Evolutionary conservation across 768 basidiomycete genomes (phyloP), one percentile per base, ranked within the genome.

Genomic region (Strobilomyces confusus): DNA sequence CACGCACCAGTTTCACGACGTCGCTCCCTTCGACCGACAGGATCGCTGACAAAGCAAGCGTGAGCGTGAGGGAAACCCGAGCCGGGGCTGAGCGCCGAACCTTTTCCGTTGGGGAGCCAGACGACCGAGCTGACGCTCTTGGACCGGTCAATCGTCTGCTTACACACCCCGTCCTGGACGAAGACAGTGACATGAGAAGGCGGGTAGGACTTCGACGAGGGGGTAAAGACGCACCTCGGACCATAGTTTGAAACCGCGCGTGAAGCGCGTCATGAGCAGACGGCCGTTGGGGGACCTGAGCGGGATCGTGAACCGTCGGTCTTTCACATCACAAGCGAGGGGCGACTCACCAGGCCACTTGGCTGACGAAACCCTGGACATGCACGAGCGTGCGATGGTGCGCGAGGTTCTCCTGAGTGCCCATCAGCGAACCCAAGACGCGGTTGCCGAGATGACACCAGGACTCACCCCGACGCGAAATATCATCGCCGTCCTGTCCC

Each of bases 181-280:
- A 36, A 44, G 44, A 33, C 25, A 44, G 44, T 30, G 29, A n/a
- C n/a, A n/a, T n/a, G n/a, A n/a, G n/a, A n/a, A n/a, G n/a, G n/a
- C n/a, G n/a, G n/a, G n/a, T n/a, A n/a, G n/a, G n/a, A n/a, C n/a
- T n/a, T n/a, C n/a, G n/a, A n/a, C n/a, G n/a, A n/a, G n/a, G n/a
- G n/a, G n/a, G n/a, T n/a, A n/a, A 4, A 2, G 7, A 50, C 9
- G 51, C 51, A 78, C 79, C 65, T 77, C 74, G 19, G 71, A 74
- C 80, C 80, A 81, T 19, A 81, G 52, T 55, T 82, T 81, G 51
- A 80, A 65, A 20, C 72, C 74, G 8, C 75, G 77, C 23, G 66
- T 72, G 37, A 78, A 70, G 56, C 79, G 78, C 5, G 79, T 78
- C 36, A 81, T 64, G 80, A n/a, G n/a, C n/a, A n/a, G n/a, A n/a